Evolutionary conservation across 257 asterid species (phyloP).

Genomic region (Galeopsis tetrahit): DNA sequence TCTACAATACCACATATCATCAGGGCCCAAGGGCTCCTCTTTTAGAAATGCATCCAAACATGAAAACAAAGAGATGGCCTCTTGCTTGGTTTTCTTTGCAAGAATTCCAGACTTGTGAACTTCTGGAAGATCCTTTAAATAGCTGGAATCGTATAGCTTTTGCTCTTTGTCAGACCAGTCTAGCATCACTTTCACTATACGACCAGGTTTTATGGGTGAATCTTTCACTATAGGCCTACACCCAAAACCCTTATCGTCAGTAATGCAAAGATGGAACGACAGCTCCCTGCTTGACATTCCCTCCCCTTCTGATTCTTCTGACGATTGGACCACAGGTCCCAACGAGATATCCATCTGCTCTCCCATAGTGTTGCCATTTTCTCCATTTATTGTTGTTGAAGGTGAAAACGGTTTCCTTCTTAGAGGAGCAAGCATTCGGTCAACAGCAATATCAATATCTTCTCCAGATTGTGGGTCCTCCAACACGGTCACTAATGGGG

Average conservation of each 20-base stretch:
- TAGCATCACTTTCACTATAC: conserved; percentile 56
- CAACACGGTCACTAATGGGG: conserved; percentile 82
- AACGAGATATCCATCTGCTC: conserved; percentile 40
- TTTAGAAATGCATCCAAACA: conserved; percentile 92
- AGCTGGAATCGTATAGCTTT: conserved; percentile 69
- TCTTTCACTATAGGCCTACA: conserved; percentile 74
- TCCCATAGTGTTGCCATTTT: conserved; percentile 47
- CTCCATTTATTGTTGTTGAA: conserved; percentile 42
- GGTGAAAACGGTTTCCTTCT: conserved; percentile 50
- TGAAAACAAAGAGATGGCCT: conserved; percentile 86
- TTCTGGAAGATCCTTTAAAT: conserved; percentile 78
- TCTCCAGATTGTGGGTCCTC: conserved; percentile 73
- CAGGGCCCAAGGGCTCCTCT: conserved; percentile 98
- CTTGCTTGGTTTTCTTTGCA: conserved; percentile 85
- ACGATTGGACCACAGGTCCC: conserved; percentile 41
- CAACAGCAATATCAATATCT: conserved; percentile 73
- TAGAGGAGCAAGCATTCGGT: conserved; percentile 66
- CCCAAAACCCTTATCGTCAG: conserved; percentile 66
- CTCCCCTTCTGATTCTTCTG: conserved; percentile 50
- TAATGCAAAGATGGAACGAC: conserved; percentile 65
- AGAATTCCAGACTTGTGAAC: conserved; percentile 78
- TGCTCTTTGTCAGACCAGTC: conserved; percentile 87
- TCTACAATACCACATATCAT: conserved; percentile 88
- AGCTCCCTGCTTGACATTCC: conserved; percentile 59
- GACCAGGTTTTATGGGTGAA: conserved; percentile 55